A percentile compares a stretch with the other conserved stretches of the same genome.
These are phyloP conservation scores for Xylaria cubensis DNA, from an alignment of 495 filamentous ascomycete genomes.

Conservation along the genomic window DNA sequence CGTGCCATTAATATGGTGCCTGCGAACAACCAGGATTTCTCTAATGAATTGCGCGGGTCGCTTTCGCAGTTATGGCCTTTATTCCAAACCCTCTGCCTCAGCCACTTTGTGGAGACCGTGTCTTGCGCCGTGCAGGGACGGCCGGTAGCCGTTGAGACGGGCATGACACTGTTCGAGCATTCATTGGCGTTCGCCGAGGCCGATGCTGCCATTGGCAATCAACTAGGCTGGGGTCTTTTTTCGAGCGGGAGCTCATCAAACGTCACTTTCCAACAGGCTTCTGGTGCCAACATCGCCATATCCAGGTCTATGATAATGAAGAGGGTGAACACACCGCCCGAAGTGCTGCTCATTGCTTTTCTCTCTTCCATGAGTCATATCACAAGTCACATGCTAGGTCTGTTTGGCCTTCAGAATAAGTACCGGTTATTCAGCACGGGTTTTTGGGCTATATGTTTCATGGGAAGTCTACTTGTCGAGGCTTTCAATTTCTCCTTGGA, in stretches of 20 bases:
- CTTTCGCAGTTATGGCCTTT: conserved; percentile 86
- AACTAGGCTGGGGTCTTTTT: conserved; percentile 74
- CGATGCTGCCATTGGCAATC: conserved; percentile 80
- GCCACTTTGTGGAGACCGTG: conserved; percentile 87
- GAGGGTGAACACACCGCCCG: conserved; percentile 80
- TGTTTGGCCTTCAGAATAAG: conserved; percentile 76
- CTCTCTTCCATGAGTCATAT: conserved; percentile 90
- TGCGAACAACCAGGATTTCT: conserved; percentile 44
- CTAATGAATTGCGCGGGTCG: conserved; percentile 68
- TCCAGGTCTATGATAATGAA: conserved; percentile 64
- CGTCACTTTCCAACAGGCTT: conserved; percentile 48
- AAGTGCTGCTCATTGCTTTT: conserved; percentile 83
- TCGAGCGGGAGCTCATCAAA: conserved; percentile 40
- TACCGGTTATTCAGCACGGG: conserved; percentile 84
- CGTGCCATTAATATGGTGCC: conserved; percentile 73
- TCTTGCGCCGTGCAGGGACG: conserved; percentile 90
- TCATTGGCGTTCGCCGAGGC: conserved; percentile 96
- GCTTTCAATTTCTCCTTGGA: conserved; percentile 65
- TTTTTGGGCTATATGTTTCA: conserved; percentile 88
- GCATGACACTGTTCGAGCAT: conserved; percentile 96
- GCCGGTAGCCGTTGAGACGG: conserved; percentile 78
- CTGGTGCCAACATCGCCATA: conserved; percentile 53
- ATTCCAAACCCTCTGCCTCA: conserved; percentile 79
- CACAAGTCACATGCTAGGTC: conserved; percentile 81
- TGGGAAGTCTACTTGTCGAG: conserved; percentile 78